Evolutionary conservation across 371 early-diverging fungal genomes (phyloP).

Genomic region (Lichtheimia ramosa): DNA sequence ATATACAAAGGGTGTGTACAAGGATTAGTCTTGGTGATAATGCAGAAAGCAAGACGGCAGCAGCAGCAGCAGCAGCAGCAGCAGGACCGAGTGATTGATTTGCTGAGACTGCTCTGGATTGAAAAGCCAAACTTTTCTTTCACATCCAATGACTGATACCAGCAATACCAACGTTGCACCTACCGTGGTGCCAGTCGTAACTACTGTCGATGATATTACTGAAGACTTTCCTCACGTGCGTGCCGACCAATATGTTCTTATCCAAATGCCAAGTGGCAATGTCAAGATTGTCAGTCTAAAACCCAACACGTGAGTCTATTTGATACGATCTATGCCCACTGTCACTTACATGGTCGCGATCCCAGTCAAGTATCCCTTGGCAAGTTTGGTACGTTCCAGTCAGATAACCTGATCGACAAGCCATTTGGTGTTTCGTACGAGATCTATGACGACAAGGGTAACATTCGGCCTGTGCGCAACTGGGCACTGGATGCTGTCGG

Average conservation of each 20-base stretch:
- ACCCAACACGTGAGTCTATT: slow-evolving; percentile 53
- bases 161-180: not conserved
- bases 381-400: slow-evolving; percentile 89
- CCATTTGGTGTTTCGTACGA: slow-evolving; percentile 86
- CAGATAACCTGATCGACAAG: slow-evolving; percentile 78
- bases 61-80: too few relatives aligned
- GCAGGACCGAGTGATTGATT: too few relatives aligned
- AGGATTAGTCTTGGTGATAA: too few relatives aligned
- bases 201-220: slow-evolving; percentile 23
- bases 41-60: too few relatives aligned
- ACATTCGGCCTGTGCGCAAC: slow-evolving; percentile 45
- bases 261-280: slow-evolving; percentile 86
- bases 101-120: not conserved
- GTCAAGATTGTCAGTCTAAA: slow-evolving; percentile 75
- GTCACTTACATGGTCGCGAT: not conserved
- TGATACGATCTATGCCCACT: not conserved
- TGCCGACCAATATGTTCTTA: slow-evolving; percentile 67
- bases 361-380: slow-evolving; percentile 74
- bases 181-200: slow-evolving; percentile 17
- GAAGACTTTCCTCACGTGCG: slow-evolving; percentile 46
- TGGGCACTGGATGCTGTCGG: slow-evolving; percentile 43
- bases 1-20: too few relatives aligned
- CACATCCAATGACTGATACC: not conserved
- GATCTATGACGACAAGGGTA: slow-evolving; percentile 61
- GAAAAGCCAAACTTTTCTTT: not conserved